phyloP scores from a whole-genome alignment of 2,329 filamentous ascomycete species.

The Penicillium sp. region DNA sequence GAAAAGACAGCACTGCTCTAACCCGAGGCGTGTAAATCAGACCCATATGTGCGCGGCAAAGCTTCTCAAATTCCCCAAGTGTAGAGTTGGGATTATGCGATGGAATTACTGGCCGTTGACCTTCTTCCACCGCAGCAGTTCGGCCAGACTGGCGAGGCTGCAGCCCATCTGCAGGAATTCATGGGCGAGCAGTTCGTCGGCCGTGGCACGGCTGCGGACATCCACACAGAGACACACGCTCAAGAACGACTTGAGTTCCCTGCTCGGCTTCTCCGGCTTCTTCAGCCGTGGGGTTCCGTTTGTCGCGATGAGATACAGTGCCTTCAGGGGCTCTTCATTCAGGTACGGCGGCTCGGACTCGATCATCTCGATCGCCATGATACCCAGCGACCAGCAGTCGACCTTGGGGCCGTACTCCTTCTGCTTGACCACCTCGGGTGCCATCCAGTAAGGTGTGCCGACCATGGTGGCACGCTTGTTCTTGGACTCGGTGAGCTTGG shows the following conservation, averaged over 20 bases:
- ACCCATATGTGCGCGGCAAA: constrained; percentile 31
- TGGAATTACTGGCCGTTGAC: constrained; percentile 35
- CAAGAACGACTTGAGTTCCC: constrained; percentile 95
- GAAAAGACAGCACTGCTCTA: constrained; percentile 21
- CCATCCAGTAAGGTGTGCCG: constrained; percentile 99
- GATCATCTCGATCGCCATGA: constrained; percentile 99
- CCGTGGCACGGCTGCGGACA: constrained; percentile 88
- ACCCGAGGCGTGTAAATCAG: constrained; percentile 25
- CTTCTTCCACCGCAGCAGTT: constrained; percentile 69
- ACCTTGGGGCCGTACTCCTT: constrained; percentile 98
- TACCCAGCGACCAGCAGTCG: constrained; percentile 97
- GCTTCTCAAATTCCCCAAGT: constrained; percentile 10
- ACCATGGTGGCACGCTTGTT: constrained; percentile 99
- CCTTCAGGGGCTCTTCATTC: constrained; percentile 96
- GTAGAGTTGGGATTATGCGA: not conserved
- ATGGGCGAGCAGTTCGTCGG: constrained; percentile 80
- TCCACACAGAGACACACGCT: constrained; percentile 95
- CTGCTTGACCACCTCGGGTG: constrained; percentile 97
- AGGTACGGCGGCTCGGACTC: constrained; percentile 97
- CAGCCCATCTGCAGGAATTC: constrained; percentile 95
- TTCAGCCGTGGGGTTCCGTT: constrained; percentile 95
- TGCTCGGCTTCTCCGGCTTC: constrained; percentile 96
- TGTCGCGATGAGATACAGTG: constrained; percentile 93
- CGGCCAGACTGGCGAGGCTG: constrained; percentile 72
- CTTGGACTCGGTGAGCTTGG: constrained; percentile 94